A percentile compares a stretch with the other conserved stretches of the same genome.
Evolutionary conservation across 768 basidiomycete species (phyloP).

Genomic region (Psilocybe azurescens): DNA sequence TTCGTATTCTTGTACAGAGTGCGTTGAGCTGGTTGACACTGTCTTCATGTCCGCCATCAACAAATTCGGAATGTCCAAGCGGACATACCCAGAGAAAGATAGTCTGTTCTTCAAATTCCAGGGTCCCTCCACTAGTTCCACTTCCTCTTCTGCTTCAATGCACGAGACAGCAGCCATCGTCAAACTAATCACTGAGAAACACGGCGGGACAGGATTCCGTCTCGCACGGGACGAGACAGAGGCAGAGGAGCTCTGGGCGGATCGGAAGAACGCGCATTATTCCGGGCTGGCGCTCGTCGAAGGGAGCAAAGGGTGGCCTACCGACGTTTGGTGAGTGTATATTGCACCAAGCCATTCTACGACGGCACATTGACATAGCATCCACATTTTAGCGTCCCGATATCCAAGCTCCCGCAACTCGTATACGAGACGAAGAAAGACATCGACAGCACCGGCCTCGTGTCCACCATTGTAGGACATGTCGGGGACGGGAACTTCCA

Average conservation of each 20-base stretch:
- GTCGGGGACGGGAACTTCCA: slow-evolving; percentile 71
- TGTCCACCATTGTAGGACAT: slow-evolving; percentile 74
- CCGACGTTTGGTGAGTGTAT: slow-evolving; percentile 70
- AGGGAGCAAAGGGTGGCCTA: slow-evolving; percentile 66
- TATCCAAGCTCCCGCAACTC: slow-evolving; percentile 67
- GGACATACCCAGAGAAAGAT: slow-evolving; percentile 66
- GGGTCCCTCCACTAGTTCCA: slow-evolving; percentile 44
- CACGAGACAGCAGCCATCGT: slow-evolving; percentile 65
- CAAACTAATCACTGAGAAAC: slow-evolving; percentile 58
- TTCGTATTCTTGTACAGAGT: slow-evolving; percentile 53
- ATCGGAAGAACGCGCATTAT: slow-evolving; percentile 70
- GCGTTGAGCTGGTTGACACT: slow-evolving; percentile 83
- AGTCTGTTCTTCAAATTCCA: slow-evolving; percentile 90
- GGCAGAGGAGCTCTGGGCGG: slow-evolving; percentile 75
- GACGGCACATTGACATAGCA: neutral
- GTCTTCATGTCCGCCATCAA: slow-evolving; percentile 70
- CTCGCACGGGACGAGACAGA: slow-evolving; percentile 69
- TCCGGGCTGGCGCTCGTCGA: slow-evolving; percentile 60
- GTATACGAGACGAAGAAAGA: slow-evolving; percentile 78
- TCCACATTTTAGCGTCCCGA: slow-evolving; percentile 50
- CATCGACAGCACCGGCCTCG: slow-evolving; percentile 56
- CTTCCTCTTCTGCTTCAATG: slow-evolving; percentile 52
- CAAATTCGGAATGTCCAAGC: slow-evolving; percentile 54
- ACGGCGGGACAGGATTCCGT: slow-evolving; percentile 72
- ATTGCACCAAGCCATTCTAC: neutral